Evolutionary conservation across 495 filamentous ascomycete species (phyloP).

Genomic region (Glarea lozoyensis): DNA sequence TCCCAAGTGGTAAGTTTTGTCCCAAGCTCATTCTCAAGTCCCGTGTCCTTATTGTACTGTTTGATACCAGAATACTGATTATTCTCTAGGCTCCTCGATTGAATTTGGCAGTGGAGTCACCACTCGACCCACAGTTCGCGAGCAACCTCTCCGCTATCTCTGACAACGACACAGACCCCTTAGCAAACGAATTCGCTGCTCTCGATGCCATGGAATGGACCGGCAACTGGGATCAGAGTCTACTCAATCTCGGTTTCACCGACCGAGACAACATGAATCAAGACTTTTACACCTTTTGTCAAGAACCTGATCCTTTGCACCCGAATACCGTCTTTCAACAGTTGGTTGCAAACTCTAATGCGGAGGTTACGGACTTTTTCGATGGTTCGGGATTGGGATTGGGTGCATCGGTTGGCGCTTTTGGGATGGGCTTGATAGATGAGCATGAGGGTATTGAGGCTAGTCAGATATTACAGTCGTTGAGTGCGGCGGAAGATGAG

Average conservation of each 20-base stretch:
- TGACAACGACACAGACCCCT: slow-evolving; percentile 44
- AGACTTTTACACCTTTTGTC: slow-evolving; percentile 41
- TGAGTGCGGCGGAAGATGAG: slow-evolving; percentile 14
- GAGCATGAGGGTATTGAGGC: slow-evolving; percentile 21
- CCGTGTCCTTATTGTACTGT: too few relatives aligned
- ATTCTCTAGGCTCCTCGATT: background rate
- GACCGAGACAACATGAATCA: slow-evolving; percentile 34
- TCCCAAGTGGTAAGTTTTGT: too few relatives aligned
- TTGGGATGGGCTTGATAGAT: slow-evolving; percentile 9
- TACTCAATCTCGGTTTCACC: slow-evolving; percentile 54
- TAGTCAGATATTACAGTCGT: slow-evolving; percentile 19
- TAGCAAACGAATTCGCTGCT: slow-evolving; percentile 54
- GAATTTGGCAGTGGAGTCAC: background rate
- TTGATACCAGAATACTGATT: background rate
- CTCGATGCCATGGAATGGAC: slow-evolving; percentile 49
- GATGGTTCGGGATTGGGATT: slow-evolving; percentile 8
- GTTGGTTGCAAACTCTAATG: slow-evolving; percentile 16
- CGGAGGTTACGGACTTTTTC: slow-evolving; percentile 15
- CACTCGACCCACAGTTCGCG: slow-evolving; percentile 11
- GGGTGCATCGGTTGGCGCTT: background rate
- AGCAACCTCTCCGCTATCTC: slow-evolving; percentile 18
- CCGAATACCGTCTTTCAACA: slow-evolving; percentile 21
- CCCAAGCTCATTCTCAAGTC: too few relatives aligned
- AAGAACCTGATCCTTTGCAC: slow-evolving; percentile 37
- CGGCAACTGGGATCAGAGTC: slow-evolving; percentile 37